Evolutionary conservation across 768 basidiomycete species (phyloP).

Genomic region (Tricholomella constricta): DNA sequence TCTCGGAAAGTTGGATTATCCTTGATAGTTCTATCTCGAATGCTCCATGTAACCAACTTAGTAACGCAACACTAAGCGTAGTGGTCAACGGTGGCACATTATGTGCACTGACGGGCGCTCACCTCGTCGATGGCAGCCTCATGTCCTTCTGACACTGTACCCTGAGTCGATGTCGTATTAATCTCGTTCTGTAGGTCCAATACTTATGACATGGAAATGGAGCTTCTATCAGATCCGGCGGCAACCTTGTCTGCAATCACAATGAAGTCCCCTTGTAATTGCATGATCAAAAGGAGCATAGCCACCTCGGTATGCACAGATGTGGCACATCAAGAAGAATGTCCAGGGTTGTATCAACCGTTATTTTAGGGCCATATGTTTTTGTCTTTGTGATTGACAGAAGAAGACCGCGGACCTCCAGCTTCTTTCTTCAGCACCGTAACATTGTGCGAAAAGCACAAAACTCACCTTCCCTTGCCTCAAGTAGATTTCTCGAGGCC

Average conservation of each 20-base stretch:
- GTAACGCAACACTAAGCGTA: too few relatives aligned
- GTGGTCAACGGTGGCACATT: neutral
- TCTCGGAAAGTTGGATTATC: too few relatives aligned
- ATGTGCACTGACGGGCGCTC: neutral
- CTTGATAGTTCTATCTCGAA: too few relatives aligned
- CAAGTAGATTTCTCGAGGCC: too few relatives aligned
- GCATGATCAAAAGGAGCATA: neutral
- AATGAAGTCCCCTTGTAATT: neutral
- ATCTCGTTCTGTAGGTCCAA: neutral
- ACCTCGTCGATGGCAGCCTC: neutral
- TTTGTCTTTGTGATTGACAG: neutral
- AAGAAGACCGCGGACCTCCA: neutral
- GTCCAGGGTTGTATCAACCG: neutral
- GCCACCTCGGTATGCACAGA: neutral
- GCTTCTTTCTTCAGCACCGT: too few relatives aligned
- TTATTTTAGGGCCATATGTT: neutral
- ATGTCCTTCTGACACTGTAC: neutral
- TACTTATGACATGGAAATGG: neutral
- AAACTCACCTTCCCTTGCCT: too few relatives aligned
- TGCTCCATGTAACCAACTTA: too few relatives aligned
- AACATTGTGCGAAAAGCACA: too few relatives aligned
- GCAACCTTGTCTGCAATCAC: constrained; percentile 3
- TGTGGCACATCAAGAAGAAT: neutral
- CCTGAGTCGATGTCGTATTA: neutral
- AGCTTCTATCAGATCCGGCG: constrained; percentile 18